Evolutionary conservation across 331 rosid genomes (phyloP).

Genomic region (Quercus phellos): DNA sequence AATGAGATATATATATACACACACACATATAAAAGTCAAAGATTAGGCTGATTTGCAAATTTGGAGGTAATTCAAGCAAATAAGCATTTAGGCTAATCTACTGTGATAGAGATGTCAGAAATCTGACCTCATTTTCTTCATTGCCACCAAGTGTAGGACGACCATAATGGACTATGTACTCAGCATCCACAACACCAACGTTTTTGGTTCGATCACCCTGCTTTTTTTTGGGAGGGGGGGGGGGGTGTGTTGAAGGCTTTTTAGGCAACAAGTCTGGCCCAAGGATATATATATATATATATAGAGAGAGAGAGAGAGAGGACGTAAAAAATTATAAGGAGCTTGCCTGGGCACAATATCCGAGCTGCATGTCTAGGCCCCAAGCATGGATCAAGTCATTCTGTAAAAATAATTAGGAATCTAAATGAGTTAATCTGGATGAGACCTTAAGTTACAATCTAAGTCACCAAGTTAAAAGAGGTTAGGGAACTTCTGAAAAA

Average conservation of each 20-base stretch:
- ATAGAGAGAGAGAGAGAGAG: background rate
- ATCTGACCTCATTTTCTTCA: constrained; percentile 40
- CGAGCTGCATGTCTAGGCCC: constrained; percentile 91
- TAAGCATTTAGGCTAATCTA: background rate
- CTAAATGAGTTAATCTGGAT: background rate
- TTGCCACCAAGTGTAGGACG: constrained; percentile 82
- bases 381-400: constrained; percentile 91
- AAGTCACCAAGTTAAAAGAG: background rate
- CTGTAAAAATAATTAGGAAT: constrained; percentile 38
- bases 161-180: constrained; percentile 71
- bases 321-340: background rate
- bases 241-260: background rate
- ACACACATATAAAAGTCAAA: background rate
- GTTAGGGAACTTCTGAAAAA: background rate
- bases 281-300: background rate
- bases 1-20: background rate
- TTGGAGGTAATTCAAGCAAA: background rate
- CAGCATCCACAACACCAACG: constrained; percentile 94
- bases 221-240: background rate
- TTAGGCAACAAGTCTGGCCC: background rate
- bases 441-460: background rate
- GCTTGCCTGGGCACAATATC: constrained; percentile 94
- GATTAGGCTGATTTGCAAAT: background rate
- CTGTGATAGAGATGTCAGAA: background rate
- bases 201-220: constrained; percentile 80